Percentiles rank a stretch among this genome's conserved stretches.
Conservation (phyloP, 345 rosid species). For the Acer yangbiense region DNA sequence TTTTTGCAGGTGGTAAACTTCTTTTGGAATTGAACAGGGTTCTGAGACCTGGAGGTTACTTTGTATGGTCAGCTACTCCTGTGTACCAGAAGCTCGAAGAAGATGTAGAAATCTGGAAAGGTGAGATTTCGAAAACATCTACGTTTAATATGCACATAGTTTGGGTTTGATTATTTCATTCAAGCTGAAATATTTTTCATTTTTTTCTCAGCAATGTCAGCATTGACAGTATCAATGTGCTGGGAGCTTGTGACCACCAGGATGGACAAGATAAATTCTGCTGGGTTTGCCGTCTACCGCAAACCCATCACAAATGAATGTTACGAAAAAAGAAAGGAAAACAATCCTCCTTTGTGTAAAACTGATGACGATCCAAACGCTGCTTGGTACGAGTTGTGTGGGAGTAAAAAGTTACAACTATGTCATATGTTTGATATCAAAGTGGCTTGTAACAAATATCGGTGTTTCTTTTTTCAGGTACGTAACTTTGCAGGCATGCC, state of each 20-base stretch:
- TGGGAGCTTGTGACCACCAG: slow-evolving; percentile 89
- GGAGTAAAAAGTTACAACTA: not conserved
- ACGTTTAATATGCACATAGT: not conserved
- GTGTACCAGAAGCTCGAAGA: slow-evolving; percentile 75
- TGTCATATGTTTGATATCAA: not conserved
- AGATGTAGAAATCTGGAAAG: slow-evolving; percentile 85
- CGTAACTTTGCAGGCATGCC: slow-evolving; percentile 81
- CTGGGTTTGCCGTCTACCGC: slow-evolving; percentile 76
- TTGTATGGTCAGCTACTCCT: slow-evolving; percentile 97
- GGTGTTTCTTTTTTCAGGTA: slow-evolving; percentile 52
- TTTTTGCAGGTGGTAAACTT: slow-evolving; percentile 58
- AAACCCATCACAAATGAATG: slow-evolving; percentile 81
- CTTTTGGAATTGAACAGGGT: slow-evolving; percentile 87
- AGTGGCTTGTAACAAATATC: not conserved
- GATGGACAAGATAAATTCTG: slow-evolving; percentile 71
- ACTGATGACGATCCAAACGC: slow-evolving; percentile 80
- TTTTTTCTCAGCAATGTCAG: slow-evolving; percentile 59
- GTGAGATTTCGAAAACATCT: slow-evolving; percentile 28
- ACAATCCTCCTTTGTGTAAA: slow-evolving; percentile 75
- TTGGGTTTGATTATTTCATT: not conserved
- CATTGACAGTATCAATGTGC: slow-evolving; percentile 74
- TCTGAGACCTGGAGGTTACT: slow-evolving; percentile 86
- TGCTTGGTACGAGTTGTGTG: slow-evolving; percentile 57
- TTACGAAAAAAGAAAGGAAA: slow-evolving; percentile 65
- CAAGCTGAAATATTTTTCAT: slow-evolving; percentile 19